These are phyloP conservation scores for Sphaerulina populicola DNA, from an alignment of 2,329 filamentous ascomycete genomes.

Conservation along the genomic window DNA sequence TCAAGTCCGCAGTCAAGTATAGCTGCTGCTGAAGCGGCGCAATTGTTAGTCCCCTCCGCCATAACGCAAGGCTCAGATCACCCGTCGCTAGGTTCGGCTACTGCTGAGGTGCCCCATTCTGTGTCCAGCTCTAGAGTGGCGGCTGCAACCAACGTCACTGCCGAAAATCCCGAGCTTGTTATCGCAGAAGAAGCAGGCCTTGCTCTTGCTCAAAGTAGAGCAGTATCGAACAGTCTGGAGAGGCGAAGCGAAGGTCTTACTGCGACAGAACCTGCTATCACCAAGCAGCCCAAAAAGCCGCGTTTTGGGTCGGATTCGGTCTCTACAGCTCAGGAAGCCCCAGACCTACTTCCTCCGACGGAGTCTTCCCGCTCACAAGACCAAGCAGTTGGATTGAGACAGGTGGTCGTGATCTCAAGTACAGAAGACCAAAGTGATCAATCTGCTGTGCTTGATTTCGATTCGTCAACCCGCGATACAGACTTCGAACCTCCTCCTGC, in stretches of 20 bases:
- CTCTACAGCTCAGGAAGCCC: background rate
- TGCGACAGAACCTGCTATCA: too few relatives aligned
- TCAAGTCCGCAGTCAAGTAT: background rate
- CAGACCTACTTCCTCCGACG: background rate
- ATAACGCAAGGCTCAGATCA: background rate
- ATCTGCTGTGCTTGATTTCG: constrained; percentile 5
- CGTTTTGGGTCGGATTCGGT: background rate
- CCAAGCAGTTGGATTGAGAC: background rate
- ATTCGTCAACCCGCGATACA: constrained; percentile 6
- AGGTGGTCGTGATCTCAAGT: constrained; percentile 5
- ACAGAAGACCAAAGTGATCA: constrained; percentile 2
- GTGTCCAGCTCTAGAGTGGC: background rate
- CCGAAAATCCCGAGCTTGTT: too few relatives aligned
- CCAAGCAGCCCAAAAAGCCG: background rate
- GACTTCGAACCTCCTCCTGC: constrained; percentile 18
- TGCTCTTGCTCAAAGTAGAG: too few relatives aligned
- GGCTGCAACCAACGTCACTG: background rate
- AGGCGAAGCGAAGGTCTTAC: too few relatives aligned
- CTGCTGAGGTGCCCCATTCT: background rate
- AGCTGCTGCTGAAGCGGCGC: background rate
- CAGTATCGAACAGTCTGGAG: too few relatives aligned
- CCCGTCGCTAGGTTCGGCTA: background rate
- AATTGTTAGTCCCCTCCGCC: background rate
- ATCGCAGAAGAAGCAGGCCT: too few relatives aligned
- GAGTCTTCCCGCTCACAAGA: background rate